These are phyloP conservation scores for Colletotrichum sidae DNA, from an alignment of 2,329 filamentous ascomycete genomes.

Conservation along the genomic window DNA sequence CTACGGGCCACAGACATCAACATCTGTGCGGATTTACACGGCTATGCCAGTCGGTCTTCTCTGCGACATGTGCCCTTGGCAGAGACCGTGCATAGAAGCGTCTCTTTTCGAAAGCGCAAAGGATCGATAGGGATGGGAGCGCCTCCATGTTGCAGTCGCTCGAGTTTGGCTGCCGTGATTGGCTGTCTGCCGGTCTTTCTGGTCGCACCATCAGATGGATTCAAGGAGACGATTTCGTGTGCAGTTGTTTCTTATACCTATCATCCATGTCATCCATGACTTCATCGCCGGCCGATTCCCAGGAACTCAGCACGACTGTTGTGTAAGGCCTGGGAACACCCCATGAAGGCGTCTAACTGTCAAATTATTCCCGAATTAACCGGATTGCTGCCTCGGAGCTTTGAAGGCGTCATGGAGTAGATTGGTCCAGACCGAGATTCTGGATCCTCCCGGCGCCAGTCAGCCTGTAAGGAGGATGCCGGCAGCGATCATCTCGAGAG, in stretches of 20 bases:
- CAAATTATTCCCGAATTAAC: not conserved
- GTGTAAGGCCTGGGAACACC: not conserved
- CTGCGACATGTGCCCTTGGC: slow-evolving; percentile 16
- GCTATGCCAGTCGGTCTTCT: not conserved
- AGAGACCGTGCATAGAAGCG: slow-evolving; percentile 22
- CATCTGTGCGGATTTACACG: slow-evolving; percentile 10
- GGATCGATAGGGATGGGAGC: slow-evolving; percentile 1
- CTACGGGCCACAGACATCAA: not conserved
- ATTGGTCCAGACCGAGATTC: slow-evolving; percentile 8
- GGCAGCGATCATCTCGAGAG: slow-evolving; percentile 1
- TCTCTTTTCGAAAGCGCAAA: not conserved
- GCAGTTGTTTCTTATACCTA: slow-evolving; percentile 16
- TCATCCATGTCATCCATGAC: slow-evolving; percentile 8
- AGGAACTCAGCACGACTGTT: not conserved
- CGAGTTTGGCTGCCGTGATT: slow-evolving; percentile 13
- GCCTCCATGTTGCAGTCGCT: slow-evolving; percentile 13
- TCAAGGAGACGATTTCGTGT: not conserved
- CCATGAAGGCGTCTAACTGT: not conserved
- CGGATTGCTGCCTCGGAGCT: not conserved
- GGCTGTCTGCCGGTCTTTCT: not conserved
- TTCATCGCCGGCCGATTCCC: slow-evolving; percentile 7
- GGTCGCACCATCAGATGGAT: slow-evolving; percentile 18
- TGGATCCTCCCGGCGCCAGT: not conserved
- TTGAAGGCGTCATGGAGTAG: not conserved
- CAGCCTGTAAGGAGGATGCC: slow-evolving; percentile 8